phyloP scores from a whole-genome alignment of 2,329 filamentous ascomycete genomes.

The Phialemonium atrogriseum region DNA sequence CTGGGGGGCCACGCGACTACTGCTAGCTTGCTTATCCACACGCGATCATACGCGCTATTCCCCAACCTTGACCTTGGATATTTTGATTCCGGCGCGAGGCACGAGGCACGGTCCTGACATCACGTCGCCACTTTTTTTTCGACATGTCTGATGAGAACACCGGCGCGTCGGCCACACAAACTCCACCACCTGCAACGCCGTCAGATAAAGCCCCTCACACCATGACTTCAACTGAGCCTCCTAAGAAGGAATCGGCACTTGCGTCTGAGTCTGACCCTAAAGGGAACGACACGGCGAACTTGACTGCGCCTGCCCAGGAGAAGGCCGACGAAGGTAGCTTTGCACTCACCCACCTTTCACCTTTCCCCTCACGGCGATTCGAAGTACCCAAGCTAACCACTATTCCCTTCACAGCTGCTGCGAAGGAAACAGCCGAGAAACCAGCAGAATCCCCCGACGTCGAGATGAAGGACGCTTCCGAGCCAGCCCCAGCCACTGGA shows the following conservation, averaged over 20 bases:
- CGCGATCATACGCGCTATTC: slow-evolving; percentile 12
- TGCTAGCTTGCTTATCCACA: slow-evolving; percentile 2
- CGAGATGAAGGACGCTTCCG: slow-evolving; percentile 66
- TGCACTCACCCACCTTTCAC: background rate
- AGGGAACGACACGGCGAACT: too few relatives aligned
- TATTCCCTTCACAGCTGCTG: slow-evolving; percentile 11
- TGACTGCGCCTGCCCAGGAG: too few relatives aligned
- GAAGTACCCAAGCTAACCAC: background rate
- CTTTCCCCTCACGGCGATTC: slow-evolving; percentile 1
- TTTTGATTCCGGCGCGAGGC: slow-evolving; percentile 6
- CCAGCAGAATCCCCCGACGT: slow-evolving; percentile 32
- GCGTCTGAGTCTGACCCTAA: background rate
- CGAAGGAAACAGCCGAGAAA: slow-evolving; percentile 20
- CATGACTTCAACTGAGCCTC: slow-evolving; percentile 1
- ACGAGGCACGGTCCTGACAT: slow-evolving; percentile 15
- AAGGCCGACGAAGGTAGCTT: slow-evolving; percentile 15
- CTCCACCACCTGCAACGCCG: slow-evolving; percentile 1
- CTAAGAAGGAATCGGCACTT: background rate
- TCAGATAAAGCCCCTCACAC: too few relatives aligned
- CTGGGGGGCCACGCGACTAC: background rate
- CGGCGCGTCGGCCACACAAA: background rate
- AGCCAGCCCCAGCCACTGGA: slow-evolving; percentile 37
- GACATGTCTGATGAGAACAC: slow-evolving; percentile 1
- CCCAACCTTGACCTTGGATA: slow-evolving; percentile 5
- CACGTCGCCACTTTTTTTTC: slow-evolving; percentile 13